Conservation (phyloP, 805 yeast species). For the Candida qinlingensis region DNA sequence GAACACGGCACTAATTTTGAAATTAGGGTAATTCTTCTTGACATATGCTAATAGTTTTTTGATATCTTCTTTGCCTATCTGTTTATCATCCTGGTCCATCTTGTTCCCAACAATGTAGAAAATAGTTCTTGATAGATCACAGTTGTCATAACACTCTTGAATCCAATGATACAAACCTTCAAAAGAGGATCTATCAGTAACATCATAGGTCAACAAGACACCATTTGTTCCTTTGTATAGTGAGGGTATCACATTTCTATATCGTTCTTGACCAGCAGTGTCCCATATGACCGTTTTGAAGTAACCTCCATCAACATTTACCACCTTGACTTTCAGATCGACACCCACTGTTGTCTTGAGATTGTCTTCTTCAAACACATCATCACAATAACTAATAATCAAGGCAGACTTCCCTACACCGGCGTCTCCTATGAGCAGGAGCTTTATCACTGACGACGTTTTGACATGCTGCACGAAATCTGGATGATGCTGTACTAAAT, state of each 20-base stretch:
- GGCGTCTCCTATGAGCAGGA: constrained; percentile 39
- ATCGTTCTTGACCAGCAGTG: constrained; percentile 48
- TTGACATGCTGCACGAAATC: constrained; percentile 11
- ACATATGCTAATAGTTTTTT: constrained; percentile 27
- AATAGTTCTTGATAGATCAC: constrained; percentile 28
- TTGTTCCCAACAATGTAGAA: constrained; percentile 44
- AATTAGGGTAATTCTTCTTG: constrained; percentile 25
- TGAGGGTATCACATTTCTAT: constrained; percentile 40
- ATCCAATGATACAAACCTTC: constrained; percentile 37
- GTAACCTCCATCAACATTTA: constrained; percentile 37
- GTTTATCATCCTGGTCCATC: constrained; percentile 31
- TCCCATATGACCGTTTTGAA: constrained; percentile 45
- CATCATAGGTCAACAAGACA: constrained; percentile 39
- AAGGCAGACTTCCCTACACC: constrained; percentile 46
- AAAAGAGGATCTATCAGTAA: constrained; percentile 34
- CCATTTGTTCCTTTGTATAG: constrained; percentile 44
- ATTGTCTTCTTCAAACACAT: constrained; percentile 28
- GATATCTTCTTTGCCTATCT: constrained; percentile 36
- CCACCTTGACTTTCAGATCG: constrained; percentile 38
- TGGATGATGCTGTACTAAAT: constrained; percentile 16
- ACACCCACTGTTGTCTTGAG: constrained; percentile 42
- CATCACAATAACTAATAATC: constrained; percentile 37
- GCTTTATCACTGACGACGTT: constrained; percentile 27
- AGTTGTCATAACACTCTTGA: constrained; percentile 34
- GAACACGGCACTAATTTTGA: constrained; percentile 36